Conservation (phyloP, 1,139 yeast species). For the Sugiyamaella japonica region DNA sequence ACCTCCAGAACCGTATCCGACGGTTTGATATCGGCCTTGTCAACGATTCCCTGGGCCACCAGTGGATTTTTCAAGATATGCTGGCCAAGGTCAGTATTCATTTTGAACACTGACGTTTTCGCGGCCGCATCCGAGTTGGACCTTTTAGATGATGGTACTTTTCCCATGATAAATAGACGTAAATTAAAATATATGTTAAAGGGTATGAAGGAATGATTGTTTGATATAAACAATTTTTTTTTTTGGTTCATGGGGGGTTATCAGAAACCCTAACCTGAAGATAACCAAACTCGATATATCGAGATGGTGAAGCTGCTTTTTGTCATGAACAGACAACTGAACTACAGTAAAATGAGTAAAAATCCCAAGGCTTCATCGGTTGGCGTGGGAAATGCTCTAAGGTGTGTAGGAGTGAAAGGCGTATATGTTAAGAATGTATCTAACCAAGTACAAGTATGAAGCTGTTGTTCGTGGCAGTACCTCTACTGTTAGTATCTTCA, state of each 20-base stretch:
- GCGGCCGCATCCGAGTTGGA: constrained; percentile 24
- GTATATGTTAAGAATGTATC: constrained; percentile 2
- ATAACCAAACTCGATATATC: not conserved
- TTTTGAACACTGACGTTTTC: constrained; percentile 76
- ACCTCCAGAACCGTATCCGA: constrained; percentile 93
- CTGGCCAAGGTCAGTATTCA: constrained; percentile 96
- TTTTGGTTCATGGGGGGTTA: constrained; percentile 5
- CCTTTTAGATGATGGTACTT: constrained; percentile 26
- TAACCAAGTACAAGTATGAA: constrained; percentile 35
- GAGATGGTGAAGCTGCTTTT: not conserved
- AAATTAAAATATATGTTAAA: no score
- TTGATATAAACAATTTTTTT: constrained; percentile 4
- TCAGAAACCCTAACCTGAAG: constrained; percentile 13
- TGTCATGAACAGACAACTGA: not conserved
- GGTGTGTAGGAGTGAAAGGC: constrained; percentile 8
- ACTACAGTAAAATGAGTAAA: not conserved
- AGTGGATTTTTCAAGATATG: constrained; percentile 94
- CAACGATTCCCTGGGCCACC: constrained; percentile 97
- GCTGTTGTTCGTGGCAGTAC: constrained; percentile 45
- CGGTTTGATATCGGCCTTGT: constrained; percentile 89
- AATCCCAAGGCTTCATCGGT: constrained; percentile 5
- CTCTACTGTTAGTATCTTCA: constrained; percentile 45
- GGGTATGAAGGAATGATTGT: not conserved
- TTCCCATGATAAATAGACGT: constrained; percentile 28
- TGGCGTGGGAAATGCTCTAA: constrained; percentile 7